Base-by-base conservation (phyloP, 2,329 filamentous ascomycete genomes). In the Talaromyces atroroseus region DNA sequence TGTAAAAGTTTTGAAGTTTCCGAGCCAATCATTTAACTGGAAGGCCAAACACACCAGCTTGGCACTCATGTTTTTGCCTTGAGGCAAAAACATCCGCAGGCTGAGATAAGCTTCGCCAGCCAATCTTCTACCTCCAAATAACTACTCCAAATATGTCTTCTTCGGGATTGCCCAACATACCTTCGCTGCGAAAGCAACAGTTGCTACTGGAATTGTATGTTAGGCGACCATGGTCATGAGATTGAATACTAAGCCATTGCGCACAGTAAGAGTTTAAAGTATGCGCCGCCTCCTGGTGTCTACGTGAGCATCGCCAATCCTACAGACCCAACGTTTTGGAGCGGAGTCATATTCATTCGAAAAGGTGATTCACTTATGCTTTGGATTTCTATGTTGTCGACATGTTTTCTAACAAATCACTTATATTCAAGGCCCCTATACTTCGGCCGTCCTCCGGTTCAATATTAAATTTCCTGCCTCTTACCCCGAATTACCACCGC, bases 341-440 rank as follows among this genome's bases (percentile, higher is more conserved):
- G 86, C 32, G 92, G 90, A n/a, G 88, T 95, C 20, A 79, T 97
- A 26, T 97, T 97, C 69, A 85, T 96, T 60, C 88, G 90, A 56
- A 87, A 89, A 78, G 92, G 92, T 94, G 77, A 62, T 61, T 50
- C 21, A 11, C 20, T n/a, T 40, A 38, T 64, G 34, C 7, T 47
- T 32, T 46, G 20, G n/a, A 20, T n/a, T n/a, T 44, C 11, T 44
- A 11, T 14, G 44, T 40, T 38, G 26, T 16, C 12, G 2, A 36
- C 34, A 23, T 48, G 12, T 42, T 26, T 24, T 2, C 32, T 38
- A 29, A 56, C 40, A 49, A 42, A 56, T 62, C 18, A 60, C n/a
- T 29, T 8, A 47, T 48, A 50, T 26, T 40, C 34, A 38, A 96
- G 92, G 92, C 46, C 92, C 94, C 18, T 99, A 96, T 74, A 82